These are phyloP conservation scores for Phytophthora pinifolia DNA, from an alignment of 352 stramenopile species.

Conservation along the genomic window DNA sequence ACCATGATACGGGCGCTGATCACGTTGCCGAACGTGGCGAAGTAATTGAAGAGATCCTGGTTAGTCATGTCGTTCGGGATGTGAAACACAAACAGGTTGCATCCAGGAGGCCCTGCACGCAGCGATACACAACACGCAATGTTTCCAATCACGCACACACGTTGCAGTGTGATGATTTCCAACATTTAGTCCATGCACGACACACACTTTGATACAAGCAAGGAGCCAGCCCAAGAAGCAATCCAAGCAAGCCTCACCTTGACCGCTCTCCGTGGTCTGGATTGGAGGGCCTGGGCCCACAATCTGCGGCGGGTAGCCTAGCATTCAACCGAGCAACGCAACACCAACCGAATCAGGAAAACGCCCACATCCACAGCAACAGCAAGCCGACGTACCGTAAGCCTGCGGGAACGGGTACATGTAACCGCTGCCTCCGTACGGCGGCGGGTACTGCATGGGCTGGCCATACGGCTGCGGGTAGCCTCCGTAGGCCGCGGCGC, in stretches of 20 bases:
- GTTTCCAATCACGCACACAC: constrained; percentile 46
- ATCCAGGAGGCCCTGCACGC: constrained; percentile 89
- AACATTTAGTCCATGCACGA: constrained; percentile 48
- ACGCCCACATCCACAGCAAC: background rate
- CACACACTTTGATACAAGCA: constrained; percentile 32
- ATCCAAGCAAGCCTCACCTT: constrained; percentile 56
- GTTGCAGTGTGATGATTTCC: constrained; percentile 37
- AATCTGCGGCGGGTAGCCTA: constrained; percentile 84
- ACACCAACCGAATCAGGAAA: constrained; percentile 6
- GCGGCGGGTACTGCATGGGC: constrained; percentile 73
- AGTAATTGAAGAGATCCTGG: constrained; percentile 96
- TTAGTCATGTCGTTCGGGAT: constrained; percentile 98
- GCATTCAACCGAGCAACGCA: constrained; percentile 5
- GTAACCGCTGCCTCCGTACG: constrained; percentile 73
- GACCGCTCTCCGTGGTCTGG: constrained; percentile 85
- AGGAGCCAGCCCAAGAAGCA: constrained; percentile 19
- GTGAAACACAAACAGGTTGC: constrained; percentile 98
- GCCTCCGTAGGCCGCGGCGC: constrained; percentile 53
- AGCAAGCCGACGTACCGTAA: constrained; percentile 53
- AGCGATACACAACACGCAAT: constrained; percentile 46
- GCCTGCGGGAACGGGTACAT: constrained; percentile 87
- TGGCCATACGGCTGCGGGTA: constrained; percentile 81
- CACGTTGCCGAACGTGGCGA: constrained; percentile 94
- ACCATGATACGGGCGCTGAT: constrained; percentile 97
- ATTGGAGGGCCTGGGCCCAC: constrained; percentile 85